These are phyloP conservation scores for Amanita fuliginea DNA, from an alignment of 768 basidiomycete species.

Conservation along the genomic window DNA sequence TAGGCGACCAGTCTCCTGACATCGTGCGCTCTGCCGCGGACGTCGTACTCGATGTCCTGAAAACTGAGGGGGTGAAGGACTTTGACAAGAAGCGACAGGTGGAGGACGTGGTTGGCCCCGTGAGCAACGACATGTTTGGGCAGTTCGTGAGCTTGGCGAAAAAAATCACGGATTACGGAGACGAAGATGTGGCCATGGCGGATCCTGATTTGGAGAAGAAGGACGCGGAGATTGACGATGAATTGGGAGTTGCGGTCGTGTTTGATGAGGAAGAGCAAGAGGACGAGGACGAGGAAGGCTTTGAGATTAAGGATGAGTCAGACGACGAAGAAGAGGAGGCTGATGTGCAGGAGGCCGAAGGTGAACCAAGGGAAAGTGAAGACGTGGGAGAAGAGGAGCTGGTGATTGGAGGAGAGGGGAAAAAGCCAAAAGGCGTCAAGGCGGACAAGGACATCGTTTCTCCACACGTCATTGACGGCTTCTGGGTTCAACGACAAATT, in stretches of 20 bases:
- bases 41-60: slow-evolving; percentile 76
- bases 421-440: slow-evolving; percentile 39
- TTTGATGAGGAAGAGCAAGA: slow-evolving; percentile 98
- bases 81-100: slow-evolving; percentile 97
- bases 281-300: slow-evolving; percentile 84
- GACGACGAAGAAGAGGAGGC: slow-evolving; percentile 73
- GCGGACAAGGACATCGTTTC: slow-evolving; percentile 73
- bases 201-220: slow-evolving; percentile 76
- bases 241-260: slow-evolving; percentile 94
- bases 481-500: slow-evolving; percentile 97
- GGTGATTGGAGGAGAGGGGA: slow-evolving; percentile 65
- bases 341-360: slow-evolving; percentile 36
- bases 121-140: slow-evolving; percentile 67
- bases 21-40: slow-evolving; percentile 96
- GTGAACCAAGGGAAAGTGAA: slow-evolving; percentile 28
- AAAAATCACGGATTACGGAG: slow-evolving; percentile 93
- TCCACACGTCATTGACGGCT: slow-evolving; percentile 87
- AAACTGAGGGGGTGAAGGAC: slow-evolving; percentile 83
- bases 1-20: slow-evolving; percentile 95
- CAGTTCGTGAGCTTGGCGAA: slow-evolving; percentile 79
- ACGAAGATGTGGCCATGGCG: slow-evolving; percentile 68
- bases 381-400: slow-evolving; percentile 54
- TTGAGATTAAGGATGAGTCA: slow-evolving; percentile 73
- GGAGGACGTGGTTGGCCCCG: slow-evolving; percentile 57
- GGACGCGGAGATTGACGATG: slow-evolving; percentile 89